phyloP scores from a whole-genome alignment of 305 asterid species.

The Solanum hybrid region DNA sequence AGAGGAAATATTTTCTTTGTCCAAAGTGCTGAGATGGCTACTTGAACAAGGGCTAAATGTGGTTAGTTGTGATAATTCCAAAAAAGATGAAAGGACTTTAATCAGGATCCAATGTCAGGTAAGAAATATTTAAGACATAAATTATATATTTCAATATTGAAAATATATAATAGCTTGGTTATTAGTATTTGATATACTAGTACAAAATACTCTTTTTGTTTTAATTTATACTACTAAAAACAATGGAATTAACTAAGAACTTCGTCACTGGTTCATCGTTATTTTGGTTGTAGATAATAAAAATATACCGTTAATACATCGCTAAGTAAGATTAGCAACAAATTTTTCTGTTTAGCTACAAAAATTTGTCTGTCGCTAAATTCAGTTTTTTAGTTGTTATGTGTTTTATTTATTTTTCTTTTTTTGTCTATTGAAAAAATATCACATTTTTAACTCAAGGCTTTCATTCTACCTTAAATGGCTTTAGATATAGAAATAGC shows the following conservation, averaged over 20 bases:
- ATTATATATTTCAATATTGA: not conserved
- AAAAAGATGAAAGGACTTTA: not conserved
- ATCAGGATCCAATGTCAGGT: conserved; percentile 14
- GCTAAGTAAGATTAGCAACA: not conserved
- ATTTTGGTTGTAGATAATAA: too few species aligned
- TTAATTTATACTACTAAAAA: not conserved
- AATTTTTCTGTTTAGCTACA: too few species aligned
- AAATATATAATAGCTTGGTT: not conserved
- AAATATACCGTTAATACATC: too few species aligned
- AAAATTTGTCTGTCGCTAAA: not conserved
- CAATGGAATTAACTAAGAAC: not conserved
- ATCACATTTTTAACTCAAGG: not conserved
- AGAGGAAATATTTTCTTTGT: conserved; percentile 14
- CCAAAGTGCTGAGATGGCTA: conserved; percentile 15
- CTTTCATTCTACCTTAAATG: not conserved
- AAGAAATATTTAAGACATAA: not conserved
- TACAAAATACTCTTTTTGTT: not conserved
- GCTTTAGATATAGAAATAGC: not conserved
- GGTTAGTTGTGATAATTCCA: conserved; percentile 15
- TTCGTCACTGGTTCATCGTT: accelerated
- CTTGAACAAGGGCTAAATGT: conserved; percentile 12
- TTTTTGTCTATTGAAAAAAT: not conserved
- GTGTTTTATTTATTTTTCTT: not conserved
- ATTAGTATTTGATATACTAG: not conserved
- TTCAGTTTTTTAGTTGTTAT: not conserved